Conservation (phyloP, 805 yeast species). For the Kuraishia borneana region DNA sequence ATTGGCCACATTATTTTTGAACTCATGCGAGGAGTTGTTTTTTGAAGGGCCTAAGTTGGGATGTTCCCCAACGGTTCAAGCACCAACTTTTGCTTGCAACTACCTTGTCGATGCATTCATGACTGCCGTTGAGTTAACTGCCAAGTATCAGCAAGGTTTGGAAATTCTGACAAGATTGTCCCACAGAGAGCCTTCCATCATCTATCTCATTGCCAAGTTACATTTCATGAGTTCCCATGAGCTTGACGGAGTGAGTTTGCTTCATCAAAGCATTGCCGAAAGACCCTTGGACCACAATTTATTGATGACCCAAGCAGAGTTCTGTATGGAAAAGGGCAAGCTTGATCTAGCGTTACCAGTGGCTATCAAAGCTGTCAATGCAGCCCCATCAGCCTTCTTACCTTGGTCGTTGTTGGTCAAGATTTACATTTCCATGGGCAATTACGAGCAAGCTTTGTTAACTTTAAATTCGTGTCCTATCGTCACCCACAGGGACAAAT, state of each 20-base stretch:
- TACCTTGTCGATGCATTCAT: conserved; percentile 69
- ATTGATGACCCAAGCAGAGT: conserved; percentile 45
- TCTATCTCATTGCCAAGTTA: conserved; percentile 42
- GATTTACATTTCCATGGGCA: conserved; percentile 49
- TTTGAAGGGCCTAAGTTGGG: conserved; percentile 60
- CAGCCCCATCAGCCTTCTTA: conserved; percentile 64
- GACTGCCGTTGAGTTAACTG: conserved; percentile 52
- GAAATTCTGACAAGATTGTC: conserved; percentile 44
- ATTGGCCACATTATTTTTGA: conserved; percentile 41
- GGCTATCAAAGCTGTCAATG: conserved; percentile 54
- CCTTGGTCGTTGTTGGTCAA: conserved; percentile 64
- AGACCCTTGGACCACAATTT: conserved; percentile 47
- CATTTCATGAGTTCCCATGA: conserved; percentile 46
- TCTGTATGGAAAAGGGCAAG: conserved; percentile 39
- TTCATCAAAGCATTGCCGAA: conserved; percentile 36
- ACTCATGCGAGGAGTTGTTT: conserved; percentile 58
- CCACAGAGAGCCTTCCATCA: conserved; percentile 42
- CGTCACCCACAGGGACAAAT: conserved; percentile 64
- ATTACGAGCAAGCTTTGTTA: conserved; percentile 61
- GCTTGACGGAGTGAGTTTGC: conserved; percentile 39
- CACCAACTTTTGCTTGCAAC: conserved; percentile 52
- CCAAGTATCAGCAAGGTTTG: conserved; percentile 48
- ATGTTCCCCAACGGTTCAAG: conserved; percentile 51
- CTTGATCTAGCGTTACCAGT: conserved; percentile 46
- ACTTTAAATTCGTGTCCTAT: conserved; percentile 75